Evolutionary conservation across 2,329 filamentous ascomycete genomes (phyloP).

Genomic region (Fusarium bulbicola): DNA sequence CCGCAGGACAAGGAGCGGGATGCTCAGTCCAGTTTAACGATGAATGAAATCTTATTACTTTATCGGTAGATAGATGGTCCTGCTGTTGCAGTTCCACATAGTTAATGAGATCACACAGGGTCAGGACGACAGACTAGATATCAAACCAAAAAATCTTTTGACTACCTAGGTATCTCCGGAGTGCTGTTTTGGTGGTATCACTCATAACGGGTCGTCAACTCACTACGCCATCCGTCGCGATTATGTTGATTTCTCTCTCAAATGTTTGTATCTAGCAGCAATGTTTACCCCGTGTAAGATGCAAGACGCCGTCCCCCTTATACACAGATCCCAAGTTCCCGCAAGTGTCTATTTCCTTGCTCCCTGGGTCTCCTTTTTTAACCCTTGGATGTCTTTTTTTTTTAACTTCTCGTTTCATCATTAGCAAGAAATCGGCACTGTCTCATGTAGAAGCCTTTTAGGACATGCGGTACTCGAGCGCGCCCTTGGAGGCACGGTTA

Average conservation of each 20-base stretch:
- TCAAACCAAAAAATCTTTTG: constrained; percentile 43
- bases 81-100: background rate
- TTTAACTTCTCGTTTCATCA: constrained; percentile 37
- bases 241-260: constrained; percentile 24
- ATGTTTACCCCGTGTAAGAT: constrained; percentile 33
- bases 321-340: constrained; percentile 33
- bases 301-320: constrained; percentile 42
- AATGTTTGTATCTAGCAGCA: constrained; percentile 35
- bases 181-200: constrained; percentile 43
- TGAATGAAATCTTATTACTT: constrained; percentile 30
- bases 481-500: constrained; percentile 73
- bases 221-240: constrained; percentile 33
- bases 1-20: constrained; percentile 1
- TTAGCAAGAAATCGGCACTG: constrained; percentile 34
- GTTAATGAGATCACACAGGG: background rate
- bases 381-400: background rate
- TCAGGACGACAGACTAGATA: background rate
- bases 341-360: constrained; percentile 27
- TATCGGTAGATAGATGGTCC: constrained; percentile 5
- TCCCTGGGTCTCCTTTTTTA: background rate
- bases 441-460: constrained; percentile 46
- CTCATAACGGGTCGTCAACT: constrained; percentile 42
- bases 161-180: constrained; percentile 38
- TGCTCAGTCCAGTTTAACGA: constrained; percentile 18
- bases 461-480: constrained; percentile 83